Evolutionary conservation across 257 asterid species (phyloP).

Genomic region (Nicotiana tomentosiformis): DNA sequence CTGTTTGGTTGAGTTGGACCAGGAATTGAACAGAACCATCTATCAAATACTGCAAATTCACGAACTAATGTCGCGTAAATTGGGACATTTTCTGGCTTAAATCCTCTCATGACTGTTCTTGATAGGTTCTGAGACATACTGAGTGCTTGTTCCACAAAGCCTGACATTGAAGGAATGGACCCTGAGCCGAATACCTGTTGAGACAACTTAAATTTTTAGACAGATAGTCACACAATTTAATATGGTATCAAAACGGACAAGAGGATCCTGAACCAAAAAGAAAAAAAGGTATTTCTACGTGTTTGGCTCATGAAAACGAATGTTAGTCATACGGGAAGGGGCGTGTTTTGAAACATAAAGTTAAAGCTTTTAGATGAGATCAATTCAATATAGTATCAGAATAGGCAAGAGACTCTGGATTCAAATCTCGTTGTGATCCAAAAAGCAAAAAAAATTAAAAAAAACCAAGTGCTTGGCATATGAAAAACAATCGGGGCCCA

Average conservation of each 20-base stretch:
- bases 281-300: no score
- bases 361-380: no score
- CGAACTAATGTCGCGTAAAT: conserved; percentile 40
- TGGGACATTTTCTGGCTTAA: conserved; percentile 50
- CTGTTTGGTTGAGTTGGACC: conserved; percentile 92
- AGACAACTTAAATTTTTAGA: background rate
- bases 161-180: conserved; percentile 61
- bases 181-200: conserved; percentile 30
- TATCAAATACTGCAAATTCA: conserved; percentile 60
- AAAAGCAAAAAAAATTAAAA: no score
- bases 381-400: no score
- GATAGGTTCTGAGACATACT: conserved; percentile 40
- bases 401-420: no score
- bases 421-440: no score
- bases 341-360: background rate
- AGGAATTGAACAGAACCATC: conserved; percentile 75
- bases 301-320: no score
- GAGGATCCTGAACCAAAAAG: no score
- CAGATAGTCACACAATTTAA: background rate
- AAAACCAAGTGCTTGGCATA: no score
- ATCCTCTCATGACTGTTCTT: conserved; percentile 68
- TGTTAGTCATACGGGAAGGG: background rate
- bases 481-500: no score
- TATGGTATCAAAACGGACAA: background rate
- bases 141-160: conserved; percentile 74